phyloP scores from a whole-genome alignment of 345 rosid genomes.

The Kandelia obovata region DNA sequence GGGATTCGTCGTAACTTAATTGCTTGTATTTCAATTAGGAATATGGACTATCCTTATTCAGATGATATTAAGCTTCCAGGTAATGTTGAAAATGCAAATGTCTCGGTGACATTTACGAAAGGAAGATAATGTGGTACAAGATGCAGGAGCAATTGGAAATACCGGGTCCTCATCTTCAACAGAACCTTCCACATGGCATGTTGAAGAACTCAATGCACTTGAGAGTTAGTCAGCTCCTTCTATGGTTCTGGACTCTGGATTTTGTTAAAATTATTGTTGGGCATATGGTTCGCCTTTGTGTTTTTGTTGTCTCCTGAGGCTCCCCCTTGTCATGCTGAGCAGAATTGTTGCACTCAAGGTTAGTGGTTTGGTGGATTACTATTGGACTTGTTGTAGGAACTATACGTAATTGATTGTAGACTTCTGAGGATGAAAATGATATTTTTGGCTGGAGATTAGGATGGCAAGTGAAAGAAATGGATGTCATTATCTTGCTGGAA shows the following conservation, averaged over 20 bases:
- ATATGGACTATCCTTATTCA: slow-evolving; percentile 31
- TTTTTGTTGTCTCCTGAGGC: too few species aligned
- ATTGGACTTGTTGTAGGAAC: not conserved
- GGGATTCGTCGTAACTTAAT: not conserved
- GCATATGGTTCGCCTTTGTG: too few species aligned
- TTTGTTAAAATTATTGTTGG: not conserved
- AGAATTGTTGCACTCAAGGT: not conserved
- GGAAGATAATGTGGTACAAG: too few species aligned
- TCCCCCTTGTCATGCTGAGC: too few species aligned
- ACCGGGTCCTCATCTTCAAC: too few species aligned
- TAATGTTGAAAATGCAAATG: slow-evolving; percentile 19
- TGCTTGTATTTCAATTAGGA: slow-evolving; percentile 41
- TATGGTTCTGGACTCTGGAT: slow-evolving; percentile 10
- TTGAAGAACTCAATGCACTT: too few species aligned
- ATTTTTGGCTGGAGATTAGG: not conserved
- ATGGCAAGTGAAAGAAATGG: not conserved
- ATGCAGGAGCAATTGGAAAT: too few species aligned
- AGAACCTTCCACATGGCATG: too few species aligned
- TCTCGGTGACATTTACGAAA: too few species aligned
- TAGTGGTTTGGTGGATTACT: not conserved
- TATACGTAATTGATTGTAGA: not conserved
- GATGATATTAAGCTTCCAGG: slow-evolving; percentile 36
- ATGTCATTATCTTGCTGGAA: not conserved
- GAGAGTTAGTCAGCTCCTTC: slow-evolving; percentile 3
- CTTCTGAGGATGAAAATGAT: not conserved